These are phyloP conservation scores for Fonsecaea erecta DNA, from an alignment of 2,329 filamentous ascomycete genomes.

Conservation along the genomic window DNA sequence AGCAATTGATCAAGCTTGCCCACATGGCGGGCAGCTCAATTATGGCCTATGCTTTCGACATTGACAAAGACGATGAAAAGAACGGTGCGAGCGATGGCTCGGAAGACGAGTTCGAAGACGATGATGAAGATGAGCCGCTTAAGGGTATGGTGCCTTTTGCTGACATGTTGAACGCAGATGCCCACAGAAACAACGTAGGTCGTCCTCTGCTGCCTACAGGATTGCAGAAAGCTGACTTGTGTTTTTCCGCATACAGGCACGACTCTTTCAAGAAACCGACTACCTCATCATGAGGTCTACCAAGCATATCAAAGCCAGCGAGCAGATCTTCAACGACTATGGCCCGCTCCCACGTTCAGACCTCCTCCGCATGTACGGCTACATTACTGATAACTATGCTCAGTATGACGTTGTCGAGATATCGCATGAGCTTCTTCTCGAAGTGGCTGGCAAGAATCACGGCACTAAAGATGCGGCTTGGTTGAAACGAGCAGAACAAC, in stretches of 20 bases:
- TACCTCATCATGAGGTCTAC: conserved; percentile 73
- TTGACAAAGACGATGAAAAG: conserved; percentile 49
- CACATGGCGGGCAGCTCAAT: conserved; percentile 86
- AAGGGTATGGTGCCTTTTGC: conserved; percentile 82
- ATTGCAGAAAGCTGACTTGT: conserved; percentile 3
- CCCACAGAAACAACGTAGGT: conserved; percentile 70
- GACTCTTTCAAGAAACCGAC: conserved; percentile 64
- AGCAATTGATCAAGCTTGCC: conserved; percentile 61
- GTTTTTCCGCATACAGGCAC: conserved; percentile 46
- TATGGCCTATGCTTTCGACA: conserved; percentile 91
- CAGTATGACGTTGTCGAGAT: conserved; percentile 84
- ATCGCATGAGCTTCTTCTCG: conserved; percentile 63
- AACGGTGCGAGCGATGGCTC: conserved; percentile 31
- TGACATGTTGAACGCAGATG: conserved; percentile 87
- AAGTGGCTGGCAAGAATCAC: conserved; percentile 43
- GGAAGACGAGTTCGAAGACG: conserved; percentile 32
- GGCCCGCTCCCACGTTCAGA: conserved; percentile 83
- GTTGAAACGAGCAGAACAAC: conserved; percentile 47
- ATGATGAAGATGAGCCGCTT: conserved; percentile 51
- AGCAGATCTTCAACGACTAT: conserved; percentile 88
- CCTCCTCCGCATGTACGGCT: conserved; percentile 81
- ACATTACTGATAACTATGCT: conserved; percentile 77
- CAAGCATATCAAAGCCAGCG: conserved; percentile 68
- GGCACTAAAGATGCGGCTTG: conserved; percentile 43
- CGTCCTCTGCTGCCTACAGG: conserved; percentile 46